These are phyloP conservation scores for Suhomyces emberorum DNA, from an alignment of 805 yeast species.

Conservation along the genomic window DNA sequence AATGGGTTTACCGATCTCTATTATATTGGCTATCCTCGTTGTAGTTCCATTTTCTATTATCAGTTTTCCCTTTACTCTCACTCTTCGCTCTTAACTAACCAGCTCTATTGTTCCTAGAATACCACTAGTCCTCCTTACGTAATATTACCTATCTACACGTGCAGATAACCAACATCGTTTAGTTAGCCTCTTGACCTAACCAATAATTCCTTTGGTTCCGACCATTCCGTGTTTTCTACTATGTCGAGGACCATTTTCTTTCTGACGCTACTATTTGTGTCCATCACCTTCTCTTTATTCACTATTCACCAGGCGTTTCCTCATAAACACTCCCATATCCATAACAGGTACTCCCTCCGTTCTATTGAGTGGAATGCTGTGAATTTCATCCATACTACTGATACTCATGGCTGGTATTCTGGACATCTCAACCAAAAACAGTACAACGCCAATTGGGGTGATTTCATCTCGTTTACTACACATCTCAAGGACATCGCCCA, in stretches of 20 bases:
- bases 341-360: not conserved
- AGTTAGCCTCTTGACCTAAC: too few species aligned
- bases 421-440: constrained; percentile 80
- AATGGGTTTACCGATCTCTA: too few species aligned
- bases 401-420: constrained; percentile 95
- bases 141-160: too few species aligned
- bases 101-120: too few species aligned
- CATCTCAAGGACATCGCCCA: constrained; percentile 48
- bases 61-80: too few species aligned
- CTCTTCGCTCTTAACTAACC: too few species aligned
- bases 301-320: not conserved
- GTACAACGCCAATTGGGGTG: constrained; percentile 91
- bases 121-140: too few species aligned
- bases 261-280: not conserved
- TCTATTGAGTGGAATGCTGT: constrained; percentile 62
- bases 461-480: constrained; percentile 65
- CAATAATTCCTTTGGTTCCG: too few species aligned
- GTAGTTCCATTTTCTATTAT: too few species aligned
- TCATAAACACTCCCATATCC: not conserved
- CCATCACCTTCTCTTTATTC: not conserved
- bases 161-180: too few species aligned
- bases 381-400: constrained; percentile 91
- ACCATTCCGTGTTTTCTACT: too few species aligned
- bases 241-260: not conserved
- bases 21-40: too few species aligned